phyloP scores from a whole-genome alignment of 352 stramenopile genomes.

The Phytopythium cucurbitacearum region DNA sequence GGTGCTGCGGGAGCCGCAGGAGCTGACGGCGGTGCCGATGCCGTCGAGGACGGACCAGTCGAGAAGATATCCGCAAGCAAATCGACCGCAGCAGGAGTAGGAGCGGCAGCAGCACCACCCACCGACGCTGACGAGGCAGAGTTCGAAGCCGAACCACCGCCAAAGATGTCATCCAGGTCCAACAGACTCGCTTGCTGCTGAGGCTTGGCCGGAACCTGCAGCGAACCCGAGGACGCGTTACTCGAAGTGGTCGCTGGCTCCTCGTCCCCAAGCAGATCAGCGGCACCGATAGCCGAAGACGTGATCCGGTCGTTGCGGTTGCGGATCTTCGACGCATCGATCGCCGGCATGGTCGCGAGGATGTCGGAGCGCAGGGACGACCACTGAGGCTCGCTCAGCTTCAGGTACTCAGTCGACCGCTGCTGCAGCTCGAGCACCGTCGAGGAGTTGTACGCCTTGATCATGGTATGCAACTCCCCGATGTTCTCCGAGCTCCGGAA shows the following conservation, averaged over 20 bases:
- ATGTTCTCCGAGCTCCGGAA: slow-evolving; percentile 75
- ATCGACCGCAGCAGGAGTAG: slow-evolving; percentile 61
- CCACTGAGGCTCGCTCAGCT: slow-evolving; percentile 81
- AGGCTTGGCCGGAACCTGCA: slow-evolving; percentile 9
- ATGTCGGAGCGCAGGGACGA: slow-evolving; percentile 77
- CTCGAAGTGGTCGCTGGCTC: slow-evolving; percentile 8
- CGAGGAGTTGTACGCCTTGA: slow-evolving; percentile 89
- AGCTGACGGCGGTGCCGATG: slow-evolving; percentile 13
- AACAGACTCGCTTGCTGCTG: slow-evolving; percentile 74
- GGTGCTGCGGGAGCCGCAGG: slow-evolving; percentile 16
- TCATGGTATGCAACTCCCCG: slow-evolving; percentile 77
- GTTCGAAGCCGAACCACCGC: slow-evolving; percentile 36
- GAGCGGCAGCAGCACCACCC: slow-evolving; percentile 8
- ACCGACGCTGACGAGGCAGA: slow-evolving; percentile 15
- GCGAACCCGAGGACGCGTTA: slow-evolving; percentile 5
- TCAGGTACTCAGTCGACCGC: slow-evolving; percentile 94
- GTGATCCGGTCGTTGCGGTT: slow-evolving; percentile 51
- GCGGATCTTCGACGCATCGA: slow-evolving; percentile 86
- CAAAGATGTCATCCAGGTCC: slow-evolving; percentile 96
- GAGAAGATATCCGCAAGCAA: slow-evolving; percentile 95
- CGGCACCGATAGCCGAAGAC: slow-evolving; percentile 22
- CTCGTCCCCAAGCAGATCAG: slow-evolving; percentile 86
- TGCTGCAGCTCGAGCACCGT: slow-evolving; percentile 97
- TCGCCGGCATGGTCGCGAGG: slow-evolving; percentile 92
- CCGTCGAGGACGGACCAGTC: slow-evolving; percentile 22